A percentile compares a stretch with the other conserved stretches of the same genome.
These are phyloP conservation scores for Pestalotiopsis fici DNA, from an alignment of 2,329 filamentous ascomycete genomes.

Conservation along the genomic window DNA sequence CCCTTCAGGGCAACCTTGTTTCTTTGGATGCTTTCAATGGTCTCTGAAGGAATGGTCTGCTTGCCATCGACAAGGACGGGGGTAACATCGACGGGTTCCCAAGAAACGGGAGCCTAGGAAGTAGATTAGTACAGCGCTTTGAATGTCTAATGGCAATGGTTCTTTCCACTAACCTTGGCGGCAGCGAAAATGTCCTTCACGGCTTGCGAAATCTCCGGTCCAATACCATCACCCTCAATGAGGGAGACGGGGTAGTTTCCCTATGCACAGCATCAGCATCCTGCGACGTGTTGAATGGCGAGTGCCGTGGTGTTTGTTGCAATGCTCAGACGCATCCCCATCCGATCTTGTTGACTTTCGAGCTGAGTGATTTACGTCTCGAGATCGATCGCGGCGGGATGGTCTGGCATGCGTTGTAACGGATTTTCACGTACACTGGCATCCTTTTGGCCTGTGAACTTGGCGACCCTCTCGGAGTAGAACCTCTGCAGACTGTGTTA, in stretches of 20 bases:
- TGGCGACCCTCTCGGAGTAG: slow-evolving; percentile 77
- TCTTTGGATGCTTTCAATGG: slow-evolving; percentile 89
- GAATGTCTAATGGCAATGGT: neutral
- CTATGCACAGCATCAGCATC: slow-evolving; percentile 43
- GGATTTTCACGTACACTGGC: slow-evolving; percentile 67
- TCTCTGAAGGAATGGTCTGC: slow-evolving; percentile 89
- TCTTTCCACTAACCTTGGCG: slow-evolving; percentile 69
- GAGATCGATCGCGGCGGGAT: slow-evolving; percentile 13
- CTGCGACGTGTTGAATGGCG: slow-evolving; percentile 11
- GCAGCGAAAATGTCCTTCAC: slow-evolving; percentile 99
- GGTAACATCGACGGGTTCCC: slow-evolving; percentile 96
- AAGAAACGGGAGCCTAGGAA: slow-evolving; percentile 80
- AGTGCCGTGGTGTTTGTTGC: neutral
- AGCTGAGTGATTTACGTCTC: slow-evolving; percentile 43
- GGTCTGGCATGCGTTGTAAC: slow-evolving; percentile 8
- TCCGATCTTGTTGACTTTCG: slow-evolving; percentile 7
- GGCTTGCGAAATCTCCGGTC: slow-evolving; percentile 94
- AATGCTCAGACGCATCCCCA: neutral
- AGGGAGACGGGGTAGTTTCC: slow-evolving; percentile 95
- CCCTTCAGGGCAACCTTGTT: slow-evolving; percentile 99
- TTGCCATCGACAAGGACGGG: slow-evolving; percentile 92
- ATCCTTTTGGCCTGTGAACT: slow-evolving; percentile 91
- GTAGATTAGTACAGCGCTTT: slow-evolving; percentile 14
- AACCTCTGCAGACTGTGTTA: slow-evolving; percentile 43
- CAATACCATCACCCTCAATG: slow-evolving; percentile 99